Evolutionary conservation across 1,284 basidiomycete genomes (phyloP).

Genomic region (Flammula alnicola): DNA sequence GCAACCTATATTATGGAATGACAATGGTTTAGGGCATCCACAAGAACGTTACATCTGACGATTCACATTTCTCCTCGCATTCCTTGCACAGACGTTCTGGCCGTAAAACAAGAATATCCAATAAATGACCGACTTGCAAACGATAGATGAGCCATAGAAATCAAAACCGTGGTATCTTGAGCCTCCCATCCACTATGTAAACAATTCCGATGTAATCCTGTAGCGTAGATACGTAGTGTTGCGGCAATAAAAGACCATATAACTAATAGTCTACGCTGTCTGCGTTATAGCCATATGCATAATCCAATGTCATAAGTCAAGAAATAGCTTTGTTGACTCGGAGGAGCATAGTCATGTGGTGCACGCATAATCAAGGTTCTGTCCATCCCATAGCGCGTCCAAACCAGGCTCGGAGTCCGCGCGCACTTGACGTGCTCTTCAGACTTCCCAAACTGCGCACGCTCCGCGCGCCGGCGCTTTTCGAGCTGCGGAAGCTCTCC

Average conservation of each 20-base stretch:
- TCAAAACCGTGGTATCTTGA: no score
- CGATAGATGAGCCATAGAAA: no score
- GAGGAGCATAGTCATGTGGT: not conserved
- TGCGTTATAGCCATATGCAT: not conserved
- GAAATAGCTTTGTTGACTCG: not conserved
- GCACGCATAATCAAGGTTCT: slow-evolving; percentile 17
- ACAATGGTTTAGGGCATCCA: no score
- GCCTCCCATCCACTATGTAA: no score
- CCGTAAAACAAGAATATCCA: no score
- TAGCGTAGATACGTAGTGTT: not conserved
- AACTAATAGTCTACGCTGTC: slow-evolving; percentile 14
- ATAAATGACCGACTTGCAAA: no score
- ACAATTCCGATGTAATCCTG: slow-evolving; percentile 6
- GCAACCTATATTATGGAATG: not conserved
- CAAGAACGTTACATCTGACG: no score
- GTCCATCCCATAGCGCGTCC: slow-evolving; percentile 29
- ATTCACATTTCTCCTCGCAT: no score
- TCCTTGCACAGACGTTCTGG: no score
- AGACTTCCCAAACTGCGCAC: slow-evolving; percentile 46
- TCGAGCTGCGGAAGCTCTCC: slow-evolving; percentile 48
- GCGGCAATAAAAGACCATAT: slow-evolving; percentile 1
- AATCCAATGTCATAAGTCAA: slow-evolving; percentile 9
- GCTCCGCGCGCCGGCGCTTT: slow-evolving; percentile 42
- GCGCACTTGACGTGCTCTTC: slow-evolving; percentile 44
- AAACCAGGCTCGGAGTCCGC: slow-evolving; percentile 44